These are phyloP conservation scores for Pseudogymnoascus sp. DNA, from an alignment of 2,329 filamentous ascomycete genomes.

Conservation along the genomic window DNA sequence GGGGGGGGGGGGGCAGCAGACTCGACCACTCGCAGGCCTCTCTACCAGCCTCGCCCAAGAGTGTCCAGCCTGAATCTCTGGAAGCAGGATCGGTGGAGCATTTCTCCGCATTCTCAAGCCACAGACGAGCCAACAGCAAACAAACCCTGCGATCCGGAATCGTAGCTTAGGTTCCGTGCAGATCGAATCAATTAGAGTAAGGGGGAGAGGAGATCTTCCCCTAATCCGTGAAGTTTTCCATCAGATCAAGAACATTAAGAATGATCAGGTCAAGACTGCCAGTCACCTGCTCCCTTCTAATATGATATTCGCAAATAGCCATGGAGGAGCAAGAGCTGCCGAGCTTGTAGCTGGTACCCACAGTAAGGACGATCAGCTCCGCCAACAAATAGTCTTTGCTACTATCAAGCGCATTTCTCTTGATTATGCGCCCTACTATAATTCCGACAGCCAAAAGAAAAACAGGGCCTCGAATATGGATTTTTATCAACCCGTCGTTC, in stretches of 20 bases:
- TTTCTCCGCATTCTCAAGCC: neutral
- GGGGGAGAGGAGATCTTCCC: neutral
- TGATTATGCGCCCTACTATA: slow-evolving; percentile 7
- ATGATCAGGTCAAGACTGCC: neutral
- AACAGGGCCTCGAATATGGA: neutral
- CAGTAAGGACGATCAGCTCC: neutral
- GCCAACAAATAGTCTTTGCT: neutral
- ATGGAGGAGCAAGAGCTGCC: neutral
- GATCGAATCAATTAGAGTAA: neutral
- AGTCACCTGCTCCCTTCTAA: neutral
- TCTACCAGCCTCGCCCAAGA: neutral
- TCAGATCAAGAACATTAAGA: neutral
- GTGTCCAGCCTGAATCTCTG: neutral
- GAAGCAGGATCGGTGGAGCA: neutral
- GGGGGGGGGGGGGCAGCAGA: neutral
- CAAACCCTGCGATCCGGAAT: neutral
- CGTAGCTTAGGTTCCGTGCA: neutral
- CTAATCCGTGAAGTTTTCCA: neutral
- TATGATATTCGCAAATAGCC: neutral
- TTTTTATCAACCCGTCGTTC: neutral
- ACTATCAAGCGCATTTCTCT: neutral
- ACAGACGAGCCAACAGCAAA: neutral
- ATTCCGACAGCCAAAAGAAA: neutral
- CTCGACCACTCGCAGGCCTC: neutral
- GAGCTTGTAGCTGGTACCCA: neutral